Base-by-base conservation (phyloP, 305 asterid species). In the Plantago coronopus region DNA sequence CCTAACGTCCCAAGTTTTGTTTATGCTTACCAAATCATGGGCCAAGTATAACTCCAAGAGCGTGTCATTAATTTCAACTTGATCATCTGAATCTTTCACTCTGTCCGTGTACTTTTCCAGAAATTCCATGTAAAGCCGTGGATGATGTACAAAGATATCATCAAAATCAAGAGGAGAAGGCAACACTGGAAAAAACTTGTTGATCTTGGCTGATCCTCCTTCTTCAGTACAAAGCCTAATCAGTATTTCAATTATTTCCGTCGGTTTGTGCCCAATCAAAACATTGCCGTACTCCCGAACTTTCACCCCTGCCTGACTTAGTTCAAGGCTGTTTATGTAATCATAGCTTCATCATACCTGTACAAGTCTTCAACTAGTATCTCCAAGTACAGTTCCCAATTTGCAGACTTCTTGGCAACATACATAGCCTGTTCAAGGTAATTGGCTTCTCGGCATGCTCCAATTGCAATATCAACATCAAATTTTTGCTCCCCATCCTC, bases 121-220 rank as follows among this genome's bases (percentile, higher is more conserved):
- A 75, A 93, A 93, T 72, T 85, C 94, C 97, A 93, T 77, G 54
- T 89, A 97, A n/a, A 96, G 83, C 50, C 71, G 80, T 9, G 97
- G 97, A 68, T 85, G 79, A 57, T 82, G 91, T 61, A 87, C 86
- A 17, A 89, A 93, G 62, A 93, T 83, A 72, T 83, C 89, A 70
- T 85, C 79, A 81, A 93, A 93, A 82, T 93, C 99, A 72, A 93
- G 95, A 47, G 99, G 99, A 62, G 99, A 93, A 45, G 97, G 99
- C 86, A 89, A 72, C 96, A 93, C 87, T 63, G 96, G 77, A 55
- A 87, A 69, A 74, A 79, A 85, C 62, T 85, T 57, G 47, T 74
- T 80, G 45, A 57, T 81, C 76, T 76, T 87, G 66, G 72, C 18
- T 6, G 70, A 68, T 59, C 88, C 95, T 42, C 81, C 84, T 72